Conservation (phyloP, 2,329 filamentous ascomycete species). For the Aureobasidium pullulans region DNA sequence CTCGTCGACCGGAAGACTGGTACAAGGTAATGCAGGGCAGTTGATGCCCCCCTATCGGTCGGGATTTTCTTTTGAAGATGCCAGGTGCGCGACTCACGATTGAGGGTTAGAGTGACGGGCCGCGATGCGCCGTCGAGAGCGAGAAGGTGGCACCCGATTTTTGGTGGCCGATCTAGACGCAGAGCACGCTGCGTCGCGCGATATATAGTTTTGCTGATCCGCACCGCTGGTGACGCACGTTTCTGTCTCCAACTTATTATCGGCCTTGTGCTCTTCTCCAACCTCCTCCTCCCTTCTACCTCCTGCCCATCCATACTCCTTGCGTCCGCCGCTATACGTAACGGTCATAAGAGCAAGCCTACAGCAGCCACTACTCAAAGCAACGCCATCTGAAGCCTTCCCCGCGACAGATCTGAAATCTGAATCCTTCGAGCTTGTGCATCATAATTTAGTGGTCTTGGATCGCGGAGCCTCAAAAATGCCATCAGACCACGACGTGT, state of each 20-base stretch:
- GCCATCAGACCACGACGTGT: conserved; percentile 6
- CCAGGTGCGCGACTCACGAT: neutral
- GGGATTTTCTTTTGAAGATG: neutral
- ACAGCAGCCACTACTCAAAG: neutral
- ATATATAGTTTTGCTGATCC: conserved; percentile 6
- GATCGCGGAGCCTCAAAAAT: conserved; percentile 4
- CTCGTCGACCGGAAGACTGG: neutral
- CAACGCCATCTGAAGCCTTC: neutral
- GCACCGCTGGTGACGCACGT: conserved; percentile 8
- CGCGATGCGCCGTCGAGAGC: conserved; percentile 2
- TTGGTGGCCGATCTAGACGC: conserved; percentile 9
- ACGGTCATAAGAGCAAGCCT: neutral
- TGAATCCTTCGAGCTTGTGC: conserved; percentile 9
- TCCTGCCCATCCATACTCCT: neutral
- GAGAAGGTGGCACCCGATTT: neutral
- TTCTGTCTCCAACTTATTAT: conserved; percentile 12
- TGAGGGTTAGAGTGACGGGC: neutral
- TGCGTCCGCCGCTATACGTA: neutral
- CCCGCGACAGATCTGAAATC: conserved; percentile 3
- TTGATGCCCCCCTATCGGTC: conserved; percentile 6
- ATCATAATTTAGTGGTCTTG: conserved; percentile 3
- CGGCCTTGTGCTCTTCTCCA: conserved; percentile 6
- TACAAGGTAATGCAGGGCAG: conserved; percentile 11
- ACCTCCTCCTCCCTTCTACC: neutral
- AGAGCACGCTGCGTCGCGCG: neutral